These are phyloP conservation scores for Claviceps spartinae DNA, from an alignment of 2,329 filamentous ascomycete species.

Conservation along the genomic window DNA sequence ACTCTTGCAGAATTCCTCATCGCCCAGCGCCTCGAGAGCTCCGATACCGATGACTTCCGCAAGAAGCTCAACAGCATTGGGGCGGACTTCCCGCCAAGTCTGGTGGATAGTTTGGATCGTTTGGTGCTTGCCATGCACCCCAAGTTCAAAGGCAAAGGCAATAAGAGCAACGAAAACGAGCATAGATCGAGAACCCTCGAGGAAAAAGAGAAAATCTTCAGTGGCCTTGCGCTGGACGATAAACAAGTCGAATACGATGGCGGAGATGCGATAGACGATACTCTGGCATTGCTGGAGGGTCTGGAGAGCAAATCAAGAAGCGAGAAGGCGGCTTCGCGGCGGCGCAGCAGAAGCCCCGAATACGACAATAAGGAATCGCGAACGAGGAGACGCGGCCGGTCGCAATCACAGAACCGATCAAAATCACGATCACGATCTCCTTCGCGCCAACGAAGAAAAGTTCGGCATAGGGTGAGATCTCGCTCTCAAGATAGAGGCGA, in stretches of 20 bases:
- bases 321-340: conserved; percentile 31
- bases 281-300: conserved; percentile 79
- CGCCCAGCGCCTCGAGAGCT: conserved; percentile 68
- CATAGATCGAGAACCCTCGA: conserved; percentile 35
- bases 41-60: conserved; percentile 60
- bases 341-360: conserved; percentile 46
- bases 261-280: conserved; percentile 73
- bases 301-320: conserved; percentile 54
- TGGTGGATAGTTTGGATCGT: conserved; percentile 85
- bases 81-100: conserved; percentile 68
- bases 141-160: conserved; percentile 54
- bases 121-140: conserved; percentile 84
- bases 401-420: conserved; percentile 20
- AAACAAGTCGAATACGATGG: conserved; percentile 33
- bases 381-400: conserved; percentile 26
- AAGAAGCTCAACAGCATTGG: conserved; percentile 60
- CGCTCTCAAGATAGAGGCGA: conserved; percentile 26
- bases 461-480: conserved; percentile 23
- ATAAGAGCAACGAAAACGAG: conserved; percentile 25
- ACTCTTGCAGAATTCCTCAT: conserved; percentile 95
- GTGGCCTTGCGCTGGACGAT: conserved; percentile 77
- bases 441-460: conserved; percentile 27
- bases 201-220: conserved; percentile 79
- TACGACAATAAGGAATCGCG: conserved; percentile 31
- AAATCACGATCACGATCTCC: conserved; percentile 26